A percentile compares a stretch with the other conserved stretches of the same genome.
Evolutionary conservation across 768 basidiomycete genomes (phyloP).

Genomic region (Pholiota conissans): DNA sequence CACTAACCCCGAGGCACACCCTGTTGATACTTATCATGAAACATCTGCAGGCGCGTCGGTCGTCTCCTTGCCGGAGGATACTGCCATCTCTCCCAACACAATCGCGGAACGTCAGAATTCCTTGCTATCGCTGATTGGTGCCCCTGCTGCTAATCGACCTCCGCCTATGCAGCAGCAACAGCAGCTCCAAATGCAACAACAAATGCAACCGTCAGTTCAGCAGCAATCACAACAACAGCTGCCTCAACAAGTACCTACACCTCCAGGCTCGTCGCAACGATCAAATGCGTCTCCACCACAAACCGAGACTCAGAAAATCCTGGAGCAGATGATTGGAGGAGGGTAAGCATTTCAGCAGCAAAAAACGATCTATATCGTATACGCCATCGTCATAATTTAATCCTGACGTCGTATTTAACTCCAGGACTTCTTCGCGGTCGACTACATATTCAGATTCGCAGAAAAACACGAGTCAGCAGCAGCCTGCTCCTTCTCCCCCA

Average conservation of each 20-base stretch:
- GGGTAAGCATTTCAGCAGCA: not conserved
- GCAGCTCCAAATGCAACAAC: conserved; percentile 16
- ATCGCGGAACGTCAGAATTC: conserved; percentile 73
- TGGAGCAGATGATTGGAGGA: conserved; percentile 85
- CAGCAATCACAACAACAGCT: conserved; percentile 6
- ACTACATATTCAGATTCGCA: conserved; percentile 50
- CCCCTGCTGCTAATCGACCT: conserved; percentile 29
- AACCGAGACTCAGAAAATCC: conserved; percentile 69
- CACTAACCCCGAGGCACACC: conserved; percentile 8
- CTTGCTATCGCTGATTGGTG: conserved; percentile 63
- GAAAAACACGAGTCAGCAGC: conserved; percentile 32
- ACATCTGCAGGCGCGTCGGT: conserved; percentile 37
- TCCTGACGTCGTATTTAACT: not conserved
- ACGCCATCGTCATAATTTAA: not conserved
- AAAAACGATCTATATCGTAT: not conserved
- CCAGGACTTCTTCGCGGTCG: conserved; percentile 47
- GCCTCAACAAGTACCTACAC: conserved; percentile 68
- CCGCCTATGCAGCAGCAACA: conserved; percentile 24
- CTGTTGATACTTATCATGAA: conserved; percentile 22
- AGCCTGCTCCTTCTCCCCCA: conserved; percentile 48
- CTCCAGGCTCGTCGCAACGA: conserved; percentile 60
- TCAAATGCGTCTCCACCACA: conserved; percentile 56
- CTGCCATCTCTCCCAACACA: conserved; percentile 40
- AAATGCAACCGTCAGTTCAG: conserved; percentile 11
- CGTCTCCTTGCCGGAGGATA: conserved; percentile 48